Conservation (phyloP, 192 early-diverging fungal genomes). For the Umbelopsis ramanniana region DNA sequence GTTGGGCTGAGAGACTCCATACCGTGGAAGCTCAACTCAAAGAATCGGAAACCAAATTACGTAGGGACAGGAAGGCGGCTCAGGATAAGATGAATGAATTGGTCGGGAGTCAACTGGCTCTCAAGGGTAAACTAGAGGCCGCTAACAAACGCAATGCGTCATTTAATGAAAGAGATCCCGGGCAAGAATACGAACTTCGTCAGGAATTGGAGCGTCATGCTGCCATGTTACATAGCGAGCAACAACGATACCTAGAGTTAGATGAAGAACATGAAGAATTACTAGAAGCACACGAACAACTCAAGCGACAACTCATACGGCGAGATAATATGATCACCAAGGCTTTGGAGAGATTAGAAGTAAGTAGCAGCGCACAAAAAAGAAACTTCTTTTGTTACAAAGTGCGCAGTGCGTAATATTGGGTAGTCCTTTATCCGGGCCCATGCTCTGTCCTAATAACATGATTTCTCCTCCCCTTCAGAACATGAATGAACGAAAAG, state of each 20-base stretch:
- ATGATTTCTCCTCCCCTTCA: conserved; percentile 9
- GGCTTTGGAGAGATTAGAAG: conserved; percentile 32
- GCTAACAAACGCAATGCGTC: conserved; percentile 21
- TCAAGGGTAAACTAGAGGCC: conserved; percentile 26
- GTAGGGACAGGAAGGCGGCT: conserved; percentile 14
- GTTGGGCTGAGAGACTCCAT: conserved; percentile 12
- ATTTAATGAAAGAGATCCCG: not conserved
- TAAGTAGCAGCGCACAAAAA: conserved; percentile 16
- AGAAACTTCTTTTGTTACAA: not conserved
- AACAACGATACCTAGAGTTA: conserved; percentile 10
- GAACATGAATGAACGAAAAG: conserved; percentile 36
- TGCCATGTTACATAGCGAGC: conserved; percentile 4
- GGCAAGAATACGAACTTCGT: conserved; percentile 26
- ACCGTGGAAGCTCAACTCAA: conserved; percentile 17
- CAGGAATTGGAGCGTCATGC: conserved; percentile 32
- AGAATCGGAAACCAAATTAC: conserved; percentile 16
- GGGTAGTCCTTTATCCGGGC: not conserved
- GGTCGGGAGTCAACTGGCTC: conserved; percentile 5
- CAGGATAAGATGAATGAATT: conserved; percentile 24
- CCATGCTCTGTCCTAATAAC: not conserved
- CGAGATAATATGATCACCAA: conserved; percentile 40
- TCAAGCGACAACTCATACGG: conserved; percentile 30
- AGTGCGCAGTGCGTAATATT: conserved; percentile 7
- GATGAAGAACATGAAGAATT: conserved; percentile 27
- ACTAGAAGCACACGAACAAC: conserved; percentile 5